Conservation (phyloP, 805 yeast genomes). For the Metschnikowia aberdeeniae region DNA sequence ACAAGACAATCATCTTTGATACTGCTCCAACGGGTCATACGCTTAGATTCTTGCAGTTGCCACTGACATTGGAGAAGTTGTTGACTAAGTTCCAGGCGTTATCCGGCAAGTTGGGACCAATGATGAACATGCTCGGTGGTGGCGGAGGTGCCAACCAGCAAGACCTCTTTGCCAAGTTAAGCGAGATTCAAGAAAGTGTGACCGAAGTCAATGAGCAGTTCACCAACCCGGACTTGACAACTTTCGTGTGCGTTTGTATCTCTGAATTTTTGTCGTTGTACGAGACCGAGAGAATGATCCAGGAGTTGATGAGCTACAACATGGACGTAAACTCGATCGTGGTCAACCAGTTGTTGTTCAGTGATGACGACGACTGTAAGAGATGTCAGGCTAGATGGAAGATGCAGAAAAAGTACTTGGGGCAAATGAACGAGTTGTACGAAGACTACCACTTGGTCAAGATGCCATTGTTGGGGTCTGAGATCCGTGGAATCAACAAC, state of each 20-base stretch:
- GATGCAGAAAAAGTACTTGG: conserved; percentile 93
- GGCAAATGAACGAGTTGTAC: conserved; percentile 91
- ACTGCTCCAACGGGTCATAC: conserved; percentile 99
- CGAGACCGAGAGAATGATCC: conserved; percentile 97
- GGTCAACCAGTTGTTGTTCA: conserved; percentile 88
- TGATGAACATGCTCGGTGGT: conserved; percentile 75
- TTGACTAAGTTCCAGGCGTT: conserved; percentile 84
- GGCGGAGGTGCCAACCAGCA: conserved; percentile 47
- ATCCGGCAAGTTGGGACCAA: conserved; percentile 84
- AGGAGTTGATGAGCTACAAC: conserved; percentile 88
- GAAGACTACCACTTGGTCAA: conserved; percentile 96
- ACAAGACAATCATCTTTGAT: conserved; percentile 90
- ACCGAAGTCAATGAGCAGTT: conserved; percentile 90
- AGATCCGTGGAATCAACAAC: conserved; percentile 89
- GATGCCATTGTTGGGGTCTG: conserved; percentile 92
- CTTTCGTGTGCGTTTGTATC: conserved; percentile 94
- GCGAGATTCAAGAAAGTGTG: conserved; percentile 75
- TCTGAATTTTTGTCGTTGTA: conserved; percentile 93
- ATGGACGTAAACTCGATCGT: conserved; percentile 97
- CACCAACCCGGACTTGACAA: conserved; percentile 92
- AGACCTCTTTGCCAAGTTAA: conserved; percentile 75
- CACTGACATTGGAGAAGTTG: conserved; percentile 84
- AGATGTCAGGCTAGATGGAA: conserved; percentile 91
- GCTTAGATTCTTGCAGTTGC: conserved; percentile 88
- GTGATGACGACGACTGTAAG: conserved; percentile 79